Evolutionary conservation across 2,329 filamentous ascomycete genomes (phyloP), one percentile per base, ranked within the genome.

Genomic region (Botrytis paeoniae): DNA sequence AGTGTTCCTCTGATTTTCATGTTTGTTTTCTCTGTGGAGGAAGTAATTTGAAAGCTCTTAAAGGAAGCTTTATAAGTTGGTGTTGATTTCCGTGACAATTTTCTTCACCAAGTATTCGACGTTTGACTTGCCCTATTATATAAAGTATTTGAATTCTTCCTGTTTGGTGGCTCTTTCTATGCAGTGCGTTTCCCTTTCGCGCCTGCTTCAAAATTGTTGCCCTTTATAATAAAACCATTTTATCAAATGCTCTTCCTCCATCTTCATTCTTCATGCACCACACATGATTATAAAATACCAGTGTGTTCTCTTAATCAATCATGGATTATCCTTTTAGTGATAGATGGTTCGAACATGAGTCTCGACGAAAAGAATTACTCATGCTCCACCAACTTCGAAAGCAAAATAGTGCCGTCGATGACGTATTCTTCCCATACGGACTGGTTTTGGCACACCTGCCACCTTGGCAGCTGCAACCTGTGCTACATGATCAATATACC

Each of bases 1-100:
- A 9, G n/a, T 18, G n/a, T 8, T 18, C 2, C 1, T 57, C 12
- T 29, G 2, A 3, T 29, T 18, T 29, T 29, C n/a, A 0, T 2
- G 1, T 29, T 4, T 9, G 0, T 29, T 9, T 29, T 18, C n/a
- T 18, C 3, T 57, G 37, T 37, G 37, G 37, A 37, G 37, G 37
- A 37, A 10, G 22, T n/a, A 10, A 22, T 25, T n/a, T 29, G 12
- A 6, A 29, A 16, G 25, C 6, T 54, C 12, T n/a, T 54, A 1
- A 29, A 29, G 14, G 1, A 54, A 29, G 14, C n/a, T 29, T 29
- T 2, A 16, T 29, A 4, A 18, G n/a, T 54, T 29, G n/a, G 3
- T 54, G 25, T 54, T 8, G n/a, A 4, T 3, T 54, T 29, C 25
- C 14, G n/a, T 54, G 51, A 54, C 51, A 29, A 6, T 29, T 3